phyloP scores from a whole-genome alignment of 768 basidiomycete species.

The Termitomyces sp. region DNA sequence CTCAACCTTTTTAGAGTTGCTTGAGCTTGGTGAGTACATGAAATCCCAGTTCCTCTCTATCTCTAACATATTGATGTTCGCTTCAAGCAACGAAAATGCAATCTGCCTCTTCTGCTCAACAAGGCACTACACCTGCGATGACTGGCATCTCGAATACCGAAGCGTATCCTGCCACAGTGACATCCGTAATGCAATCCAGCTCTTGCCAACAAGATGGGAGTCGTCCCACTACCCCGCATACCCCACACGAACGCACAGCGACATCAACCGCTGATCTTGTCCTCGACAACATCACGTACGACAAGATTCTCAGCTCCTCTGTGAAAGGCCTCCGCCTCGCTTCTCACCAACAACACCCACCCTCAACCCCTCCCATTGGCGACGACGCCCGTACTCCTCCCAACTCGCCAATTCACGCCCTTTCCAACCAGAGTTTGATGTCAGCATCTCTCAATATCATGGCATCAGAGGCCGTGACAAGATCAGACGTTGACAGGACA shows the following conservation, averaged over 20 bases:
- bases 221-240: background rate
- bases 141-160: slow-evolving; percentile 6
- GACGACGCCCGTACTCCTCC: slow-evolving; percentile 15
- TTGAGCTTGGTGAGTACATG: background rate
- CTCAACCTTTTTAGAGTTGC: background rate
- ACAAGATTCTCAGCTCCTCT: slow-evolving; percentile 17
- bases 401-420: slow-evolving; percentile 10
- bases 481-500: background rate
- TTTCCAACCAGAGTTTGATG: slow-evolving; percentile 5
- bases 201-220: background rate
- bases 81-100: background rate
- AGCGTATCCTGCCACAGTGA: slow-evolving; percentile 1
- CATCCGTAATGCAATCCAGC: background rate
- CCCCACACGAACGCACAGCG: background rate
- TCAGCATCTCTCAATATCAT: slow-evolving; percentile 8
- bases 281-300: slow-evolving; percentile 18
- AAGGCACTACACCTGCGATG: slow-evolving; percentile 12
- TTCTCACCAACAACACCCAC: background rate
- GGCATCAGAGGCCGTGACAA: background rate
- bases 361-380: background rate
- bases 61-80: background rate
- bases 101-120: background rate
- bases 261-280: slow-evolving; percentile 15
- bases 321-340: slow-evolving; percentile 10
- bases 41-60: background rate